Evolutionary conservation across 345 rosid species (phyloP), one percentile per base, ranked within the genome.

Genomic region (Eucalyptus curtisii): DNA sequence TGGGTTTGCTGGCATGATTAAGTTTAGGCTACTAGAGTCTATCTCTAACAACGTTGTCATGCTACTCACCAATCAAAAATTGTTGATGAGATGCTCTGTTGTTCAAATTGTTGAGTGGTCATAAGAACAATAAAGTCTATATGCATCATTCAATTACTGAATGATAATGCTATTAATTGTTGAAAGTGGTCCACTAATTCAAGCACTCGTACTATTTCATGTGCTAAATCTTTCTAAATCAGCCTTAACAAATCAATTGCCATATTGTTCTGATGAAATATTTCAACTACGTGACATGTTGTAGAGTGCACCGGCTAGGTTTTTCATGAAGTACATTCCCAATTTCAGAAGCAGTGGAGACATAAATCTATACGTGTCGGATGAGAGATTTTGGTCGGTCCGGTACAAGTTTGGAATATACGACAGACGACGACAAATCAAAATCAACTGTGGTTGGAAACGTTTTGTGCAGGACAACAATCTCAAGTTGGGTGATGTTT

Each of bases 401-500:
- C 14, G 45, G 76, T 81, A 52, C 24, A n/a, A 66, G 79, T 66
- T 66, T 8, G 79, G 79, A 15, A 66, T 66, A 31, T 66, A 31
- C 22, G 37, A 42, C 22, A 37, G 79, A 66, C 15, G 33, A 33
- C 79, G 22, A 66, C 40, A 66, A 66, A 42, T 48, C 71, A 86
- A 49, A 86, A 5, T 89, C 14, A 7, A 42, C 33, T 4, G 44
- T 45, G 88, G 91, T 55, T 91, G 92, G 91, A 88, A 71, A 85
- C 44, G 16, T 27, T 89, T 91, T 89, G 91, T 44, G 31, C 53
- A 47, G 40, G 90, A 87, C 49, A 86, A 91, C 40, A 27, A 48
- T 48, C 9, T 89, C 53, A 49, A 24, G n/a, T 25, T 88, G 47
- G 89, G 91, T 53, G 91, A 91, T 85, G 86, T 91, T 61, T 88